Conservation (phyloP, 2,329 filamentous ascomycete species). For the Thielaviopsis euricoi region DNA sequence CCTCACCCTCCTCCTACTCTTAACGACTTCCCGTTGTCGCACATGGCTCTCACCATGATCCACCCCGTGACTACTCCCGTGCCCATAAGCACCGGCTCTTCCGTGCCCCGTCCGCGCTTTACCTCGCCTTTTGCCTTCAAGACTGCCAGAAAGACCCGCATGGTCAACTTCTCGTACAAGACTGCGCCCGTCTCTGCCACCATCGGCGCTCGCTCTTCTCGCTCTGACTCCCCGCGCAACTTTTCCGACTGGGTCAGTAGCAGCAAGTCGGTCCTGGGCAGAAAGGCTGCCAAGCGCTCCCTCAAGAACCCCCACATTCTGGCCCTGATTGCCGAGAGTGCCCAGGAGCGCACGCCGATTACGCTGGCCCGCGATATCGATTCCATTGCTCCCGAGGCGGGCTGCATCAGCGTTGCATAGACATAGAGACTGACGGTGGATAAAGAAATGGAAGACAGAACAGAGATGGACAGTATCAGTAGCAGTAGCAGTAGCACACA, state of each 20-base stretch:
- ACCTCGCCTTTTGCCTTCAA: not conserved
- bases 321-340: not conserved
- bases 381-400: not conserved
- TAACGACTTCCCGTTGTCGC: not conserved
- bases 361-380: not conserved
- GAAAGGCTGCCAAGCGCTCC: not conserved
- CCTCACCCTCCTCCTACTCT: no score
- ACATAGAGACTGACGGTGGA: not conserved
- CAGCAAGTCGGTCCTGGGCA: not conserved
- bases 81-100: not conserved
- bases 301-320: not conserved
- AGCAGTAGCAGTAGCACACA: no score
- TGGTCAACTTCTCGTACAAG: not conserved
- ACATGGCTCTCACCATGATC: not conserved
- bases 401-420: not conserved
- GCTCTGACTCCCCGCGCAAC: not conserved
- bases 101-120: not conserved
- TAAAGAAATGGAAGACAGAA: no score
- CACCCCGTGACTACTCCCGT: not conserved
- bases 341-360: not conserved
- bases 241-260: not conserved
- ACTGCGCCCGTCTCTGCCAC: no score
- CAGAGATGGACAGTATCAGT: not conserved
- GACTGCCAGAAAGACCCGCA: not conserved
- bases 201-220: no score